Evolutionary conservation across 495 filamentous ascomycete genomes (phyloP).

Genomic region (Penicillium waksmanii): DNA sequence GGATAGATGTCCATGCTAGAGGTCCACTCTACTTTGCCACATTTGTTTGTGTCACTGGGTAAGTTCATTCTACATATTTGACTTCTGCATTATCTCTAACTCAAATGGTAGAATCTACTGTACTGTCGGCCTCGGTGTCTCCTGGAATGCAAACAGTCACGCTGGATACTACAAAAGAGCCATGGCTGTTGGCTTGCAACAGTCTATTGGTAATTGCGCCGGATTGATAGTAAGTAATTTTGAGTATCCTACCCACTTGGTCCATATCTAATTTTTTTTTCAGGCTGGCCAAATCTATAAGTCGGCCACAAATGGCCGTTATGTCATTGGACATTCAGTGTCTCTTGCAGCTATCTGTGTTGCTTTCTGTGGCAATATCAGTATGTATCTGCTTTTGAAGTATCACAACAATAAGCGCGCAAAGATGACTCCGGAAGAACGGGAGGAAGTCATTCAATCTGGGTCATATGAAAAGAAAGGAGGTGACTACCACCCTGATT

Average conservation of each 20-base stretch:
- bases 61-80: neutral
- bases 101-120: neutral
- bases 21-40: conserved; percentile 23
- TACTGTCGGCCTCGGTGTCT: conserved; percentile 17
- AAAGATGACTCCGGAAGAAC: conserved; percentile 14
- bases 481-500: conserved; percentile 23
- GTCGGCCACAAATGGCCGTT: conserved; percentile 14
- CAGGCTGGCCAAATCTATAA: conserved; percentile 25
- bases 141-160: conserved; percentile 24
- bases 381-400: conserved; percentile 14
- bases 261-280: neutral
- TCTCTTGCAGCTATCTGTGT: conserved; percentile 19
- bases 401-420: conserved; percentile 18
- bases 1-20: conserved; percentile 17
- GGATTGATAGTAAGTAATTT: conserved; percentile 19
- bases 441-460: conserved; percentile 14
- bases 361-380: conserved; percentile 16
- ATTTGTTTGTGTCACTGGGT: conserved; percentile 24
- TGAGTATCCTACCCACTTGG: neutral
- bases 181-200: conserved; percentile 21
- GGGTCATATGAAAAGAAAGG: conserved; percentile 21
- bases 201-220: conserved; percentile 21
- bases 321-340: conserved; percentile 21
- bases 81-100: neutral
- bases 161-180: conserved; percentile 22